Base-by-base conservation (phyloP, 2,329 filamentous ascomycete species). In the Zymoseptoria passerinii region DNA sequence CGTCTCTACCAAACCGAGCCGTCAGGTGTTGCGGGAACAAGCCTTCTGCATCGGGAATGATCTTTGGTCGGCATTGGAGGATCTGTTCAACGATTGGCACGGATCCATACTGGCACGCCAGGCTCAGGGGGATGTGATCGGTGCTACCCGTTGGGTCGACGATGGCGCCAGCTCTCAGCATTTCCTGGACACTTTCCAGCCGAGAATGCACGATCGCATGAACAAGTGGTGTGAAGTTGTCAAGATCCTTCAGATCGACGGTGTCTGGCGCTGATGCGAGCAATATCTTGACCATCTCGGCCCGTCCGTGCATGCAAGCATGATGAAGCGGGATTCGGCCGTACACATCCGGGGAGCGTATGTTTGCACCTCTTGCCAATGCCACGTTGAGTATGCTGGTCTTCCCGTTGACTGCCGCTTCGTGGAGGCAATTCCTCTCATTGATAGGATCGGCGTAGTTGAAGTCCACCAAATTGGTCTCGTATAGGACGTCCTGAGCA, bases 21-120 rank as follows among this genome's bases (percentile, higher is more conserved):
- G 97, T 92, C 35, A 97, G 82, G 75, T 99, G 94, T 71, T 97
- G 94, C n/a, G 94, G 94, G 70, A 90, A 99, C 9, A 99, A 79
- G 1, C 94, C 94, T 77, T 99, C 94, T 1, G 94, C 94, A 74
- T 99, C 94, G 8, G 94, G 87, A n/a, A 96, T 78, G 59, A 99
- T 87, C 58, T 83, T 81, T 5, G 92, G 90, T 8, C 87, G 85
- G 65, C 89, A 85, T 67, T 89, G 86, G 54, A 99, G 79, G 0
- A 99, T 83, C 60, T 96, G 80, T 69, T 92, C 86, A 16, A 95
- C 90, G 60, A 96, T 92, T 13, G 86, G 83, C 23, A 90, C 78
- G 0, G 91, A 94, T 2, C 90, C 92, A 74, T 96, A 89, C 71
- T 97, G 92, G 71, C 94, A 99, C 50, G 94, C 92, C 54, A 99